Conservation (phyloP, 495 filamentous ascomycete species). For the Friedmanniomyces simplex region DNA sequence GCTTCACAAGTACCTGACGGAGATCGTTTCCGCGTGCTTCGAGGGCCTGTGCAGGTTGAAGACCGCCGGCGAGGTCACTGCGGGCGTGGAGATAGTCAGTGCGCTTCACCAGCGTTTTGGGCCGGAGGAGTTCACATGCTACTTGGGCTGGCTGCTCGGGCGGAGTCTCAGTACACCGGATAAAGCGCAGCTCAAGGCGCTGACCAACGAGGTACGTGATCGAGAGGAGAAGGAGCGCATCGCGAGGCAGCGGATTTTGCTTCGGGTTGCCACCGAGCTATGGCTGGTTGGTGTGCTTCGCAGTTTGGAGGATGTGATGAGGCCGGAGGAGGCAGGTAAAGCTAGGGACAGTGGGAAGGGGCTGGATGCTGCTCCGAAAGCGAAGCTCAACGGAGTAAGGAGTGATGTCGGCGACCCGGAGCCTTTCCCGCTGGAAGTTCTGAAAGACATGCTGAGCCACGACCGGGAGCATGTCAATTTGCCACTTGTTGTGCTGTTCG, state of each 20-base stretch:
- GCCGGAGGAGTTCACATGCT: slow-evolving; percentile 77
- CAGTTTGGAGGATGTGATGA: slow-evolving; percentile 78
- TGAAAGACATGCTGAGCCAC: slow-evolving; percentile 90
- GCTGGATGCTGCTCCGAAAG: slow-evolving; percentile 41
- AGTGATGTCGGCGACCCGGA: slow-evolving; percentile 40
- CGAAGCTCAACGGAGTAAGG: slow-evolving; percentile 38
- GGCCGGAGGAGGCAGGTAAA: slow-evolving; percentile 66
- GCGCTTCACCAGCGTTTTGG: slow-evolving; percentile 95
- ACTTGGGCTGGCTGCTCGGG: slow-evolving; percentile 86
- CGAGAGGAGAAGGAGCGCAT: slow-evolving; percentile 93
- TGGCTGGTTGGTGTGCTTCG: slow-evolving; percentile 86
- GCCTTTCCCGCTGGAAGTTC: slow-evolving; percentile 87
- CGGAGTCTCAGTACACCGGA: slow-evolving; percentile 88
- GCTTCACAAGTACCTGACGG: slow-evolving; percentile 92
- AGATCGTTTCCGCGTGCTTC: slow-evolving; percentile 96
- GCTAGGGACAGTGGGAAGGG: slow-evolving; percentile 47
- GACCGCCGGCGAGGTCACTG: slow-evolving; percentile 76
- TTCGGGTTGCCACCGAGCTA: slow-evolving; percentile 86
- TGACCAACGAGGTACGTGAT: slow-evolving; percentile 73
- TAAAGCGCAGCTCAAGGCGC: slow-evolving; percentile 66
- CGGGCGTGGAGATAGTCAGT: slow-evolving; percentile 84
- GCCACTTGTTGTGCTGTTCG: slow-evolving; percentile 83
- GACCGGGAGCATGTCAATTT: slow-evolving; percentile 88
- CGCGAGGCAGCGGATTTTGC: slow-evolving; percentile 69
- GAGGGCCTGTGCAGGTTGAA: slow-evolving; percentile 91